Percentiles rank a stretch among this genome's conserved stretches.
Evolutionary conservation across 2,329 filamentous ascomycete species (phyloP).

Genomic region (Curvularia eragrostidis): DNA sequence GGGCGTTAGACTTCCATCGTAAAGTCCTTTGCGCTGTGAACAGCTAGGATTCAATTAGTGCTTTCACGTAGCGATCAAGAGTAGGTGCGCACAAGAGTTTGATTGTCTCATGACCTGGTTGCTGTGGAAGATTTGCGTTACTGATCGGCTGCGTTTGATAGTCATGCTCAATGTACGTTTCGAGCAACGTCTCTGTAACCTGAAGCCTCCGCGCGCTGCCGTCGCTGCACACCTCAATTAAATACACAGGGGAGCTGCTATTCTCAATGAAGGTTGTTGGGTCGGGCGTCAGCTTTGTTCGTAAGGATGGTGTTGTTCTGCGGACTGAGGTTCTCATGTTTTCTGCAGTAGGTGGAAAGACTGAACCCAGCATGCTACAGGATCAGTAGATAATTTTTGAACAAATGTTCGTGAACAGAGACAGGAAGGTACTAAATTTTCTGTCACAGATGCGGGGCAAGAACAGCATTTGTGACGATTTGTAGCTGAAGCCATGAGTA

Average conservation of each 20-base stretch:
- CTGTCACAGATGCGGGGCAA: neutral
- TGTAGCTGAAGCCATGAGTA: neutral
- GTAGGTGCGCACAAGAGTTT: neutral
- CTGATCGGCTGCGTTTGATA: neutral
- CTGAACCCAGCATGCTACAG: neutral
- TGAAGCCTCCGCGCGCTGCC: neutral
- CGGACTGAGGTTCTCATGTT: neutral
- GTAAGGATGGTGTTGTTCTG: neutral
- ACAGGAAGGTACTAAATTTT: neutral
- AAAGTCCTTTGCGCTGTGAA: constrained; percentile 1
- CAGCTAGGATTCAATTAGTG: neutral
- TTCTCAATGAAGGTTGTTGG: neutral
- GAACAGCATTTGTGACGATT: neutral
- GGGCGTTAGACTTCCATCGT: neutral
- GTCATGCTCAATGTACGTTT: constrained; percentile 8
- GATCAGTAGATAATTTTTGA: neutral
- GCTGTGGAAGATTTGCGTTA: neutral
- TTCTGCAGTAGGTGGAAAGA: neutral
- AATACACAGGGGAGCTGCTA: neutral
- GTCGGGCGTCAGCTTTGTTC: neutral
- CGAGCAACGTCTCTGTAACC: constrained; percentile 1
- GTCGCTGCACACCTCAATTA: constrained; percentile 5
- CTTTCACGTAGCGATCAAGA: neutral
- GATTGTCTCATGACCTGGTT: constrained; percentile 2
- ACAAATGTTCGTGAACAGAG: neutral